Conservation (phyloP, 495 filamentous ascomycete species). For the Hypomontagnella monticulosa region DNA sequence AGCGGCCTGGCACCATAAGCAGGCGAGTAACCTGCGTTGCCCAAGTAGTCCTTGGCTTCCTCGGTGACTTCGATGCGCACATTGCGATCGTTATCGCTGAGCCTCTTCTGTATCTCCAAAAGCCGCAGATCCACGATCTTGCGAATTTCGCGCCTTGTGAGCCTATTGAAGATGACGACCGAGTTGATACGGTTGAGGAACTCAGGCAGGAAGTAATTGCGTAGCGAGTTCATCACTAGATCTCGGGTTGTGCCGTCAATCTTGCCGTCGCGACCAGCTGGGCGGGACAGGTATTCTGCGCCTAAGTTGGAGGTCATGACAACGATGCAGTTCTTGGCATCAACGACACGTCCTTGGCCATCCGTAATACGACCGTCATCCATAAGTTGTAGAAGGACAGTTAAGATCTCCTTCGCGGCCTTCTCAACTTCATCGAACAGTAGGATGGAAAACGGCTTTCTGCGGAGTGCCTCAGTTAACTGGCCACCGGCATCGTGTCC, state of each 20-base stretch:
- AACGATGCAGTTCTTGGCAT: conserved; percentile 97
- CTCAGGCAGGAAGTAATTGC: conserved; percentile 96
- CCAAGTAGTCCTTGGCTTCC: conserved; percentile 90
- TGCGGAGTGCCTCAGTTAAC: conserved; percentile 90
- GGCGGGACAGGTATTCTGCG: conserved; percentile 88
- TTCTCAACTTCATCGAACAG: conserved; percentile 99
- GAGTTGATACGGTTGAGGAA: conserved; percentile 97
- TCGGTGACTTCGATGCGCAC: conserved; percentile 78
- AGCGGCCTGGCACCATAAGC: conserved; percentile 93
- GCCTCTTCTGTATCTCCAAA: conserved; percentile 87
- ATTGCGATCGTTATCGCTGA: conserved; percentile 80
- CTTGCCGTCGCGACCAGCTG: conserved; percentile 76
- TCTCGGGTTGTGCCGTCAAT: conserved; percentile 90
- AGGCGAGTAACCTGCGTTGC: conserved; percentile 87
- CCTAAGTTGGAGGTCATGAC: conserved; percentile 99
- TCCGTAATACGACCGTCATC: conserved; percentile 99
- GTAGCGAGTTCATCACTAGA: conserved; percentile 86
- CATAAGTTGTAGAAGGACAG: conserved; percentile 96
- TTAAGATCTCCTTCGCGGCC: conserved; percentile 96
- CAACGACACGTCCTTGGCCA: conserved; percentile 92
- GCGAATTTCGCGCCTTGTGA: conserved; percentile 86
- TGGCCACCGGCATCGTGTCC: conserved; percentile 97
- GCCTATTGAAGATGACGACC: conserved; percentile 97
- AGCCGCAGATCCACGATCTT: conserved; percentile 95
- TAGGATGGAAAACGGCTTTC: conserved; percentile 95